A percentile compares a stretch with the other conserved stretches of the same genome.
phyloP scores from a whole-genome alignment of 108 stramenopile genomes.

The Cyclostephanos invisitatus region DNA sequence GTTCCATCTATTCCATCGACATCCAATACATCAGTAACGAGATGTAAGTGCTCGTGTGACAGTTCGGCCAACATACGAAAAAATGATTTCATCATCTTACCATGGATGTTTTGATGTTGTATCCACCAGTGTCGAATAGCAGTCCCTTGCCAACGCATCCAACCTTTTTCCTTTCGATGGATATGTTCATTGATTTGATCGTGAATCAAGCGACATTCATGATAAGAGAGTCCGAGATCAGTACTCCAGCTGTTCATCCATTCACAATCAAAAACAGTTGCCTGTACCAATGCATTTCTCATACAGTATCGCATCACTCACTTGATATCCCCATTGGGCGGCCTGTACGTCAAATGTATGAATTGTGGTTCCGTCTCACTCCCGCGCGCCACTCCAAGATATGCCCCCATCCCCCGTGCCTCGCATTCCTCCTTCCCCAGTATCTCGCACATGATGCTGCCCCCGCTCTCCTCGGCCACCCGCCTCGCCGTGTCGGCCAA shows the following conservation, averaged over 20 bases:
- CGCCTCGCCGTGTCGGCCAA: slow-evolving; percentile 86
- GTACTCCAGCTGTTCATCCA: not conserved
- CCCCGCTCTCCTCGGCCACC: slow-evolving; percentile 79
- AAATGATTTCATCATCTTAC: not conserved
- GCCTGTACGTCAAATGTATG: slow-evolving; percentile 94
- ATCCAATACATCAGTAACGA: not conserved
- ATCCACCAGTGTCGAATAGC: slow-evolving; percentile 98
- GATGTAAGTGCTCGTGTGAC: too few relatives aligned
- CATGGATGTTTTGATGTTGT: slow-evolving; percentile 98
- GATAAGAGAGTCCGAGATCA: not conserved
- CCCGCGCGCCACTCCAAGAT: slow-evolving; percentile 90
- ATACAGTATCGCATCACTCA: slow-evolving; percentile 1
- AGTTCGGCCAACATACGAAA: not conserved
- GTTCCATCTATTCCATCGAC: slow-evolving; percentile 68
- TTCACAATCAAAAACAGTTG: not conserved
- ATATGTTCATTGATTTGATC: not conserved
- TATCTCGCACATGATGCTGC: slow-evolving; percentile 72
- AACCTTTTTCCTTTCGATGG: slow-evolving; percentile 75
- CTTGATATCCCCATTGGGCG: slow-evolving; percentile 43
- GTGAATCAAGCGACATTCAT: not conserved
- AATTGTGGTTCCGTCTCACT: slow-evolving; percentile 93
- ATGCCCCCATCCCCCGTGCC: slow-evolving; percentile 90
- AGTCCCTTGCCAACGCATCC: slow-evolving; percentile 95
- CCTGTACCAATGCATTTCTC: not conserved
- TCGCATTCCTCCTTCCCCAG: slow-evolving; percentile 88